These are phyloP conservation scores for Penicillium sp. DNA, from an alignment of 2,329 filamentous ascomycete species.

Conservation along the genomic window DNA sequence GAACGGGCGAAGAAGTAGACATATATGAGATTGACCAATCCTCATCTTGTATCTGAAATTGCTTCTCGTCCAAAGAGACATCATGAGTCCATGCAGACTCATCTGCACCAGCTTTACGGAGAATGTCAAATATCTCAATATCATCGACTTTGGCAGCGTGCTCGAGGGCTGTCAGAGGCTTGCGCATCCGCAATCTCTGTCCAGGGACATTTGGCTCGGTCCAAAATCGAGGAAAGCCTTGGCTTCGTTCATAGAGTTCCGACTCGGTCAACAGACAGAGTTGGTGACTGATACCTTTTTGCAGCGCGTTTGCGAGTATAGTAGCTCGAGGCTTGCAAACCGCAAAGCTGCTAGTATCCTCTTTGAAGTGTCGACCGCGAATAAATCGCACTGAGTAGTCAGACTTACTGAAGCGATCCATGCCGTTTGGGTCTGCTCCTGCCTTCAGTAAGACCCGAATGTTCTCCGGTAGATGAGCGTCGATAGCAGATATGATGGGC, in stretches of 20 bases:
- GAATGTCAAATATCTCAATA: too few relatives aligned
- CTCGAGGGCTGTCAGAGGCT: not conserved
- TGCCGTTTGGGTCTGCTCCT: not conserved
- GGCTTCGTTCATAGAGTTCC: not conserved
- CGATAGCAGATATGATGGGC: not conserved
- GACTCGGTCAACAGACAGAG: not conserved
- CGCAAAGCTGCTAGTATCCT: not conserved
- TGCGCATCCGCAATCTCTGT: not conserved
- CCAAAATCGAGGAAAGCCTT: not conserved
- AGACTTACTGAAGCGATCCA: not conserved
- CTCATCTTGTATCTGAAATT: too few relatives aligned
- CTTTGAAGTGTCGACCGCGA: not conserved
- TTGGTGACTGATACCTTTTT: not conserved
- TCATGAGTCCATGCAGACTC: too few relatives aligned
- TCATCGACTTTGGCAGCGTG: too few relatives aligned
- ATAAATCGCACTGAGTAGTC: not conserved
- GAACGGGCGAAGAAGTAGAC: too few relatives aligned
- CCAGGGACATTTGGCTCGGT: conserved; percentile 1
- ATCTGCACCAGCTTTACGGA: too few relatives aligned
- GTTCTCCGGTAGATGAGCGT: not conserved
- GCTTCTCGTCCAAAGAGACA: too few relatives aligned
- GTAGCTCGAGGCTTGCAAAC: not conserved
- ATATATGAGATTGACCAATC: too few relatives aligned
- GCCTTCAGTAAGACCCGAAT: not conserved
- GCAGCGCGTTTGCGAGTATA: not conserved